These are phyloP conservation scores for Bidens hawaiensis DNA, from an alignment of 140 eudicot species.

Conservation along the genomic window DNA sequence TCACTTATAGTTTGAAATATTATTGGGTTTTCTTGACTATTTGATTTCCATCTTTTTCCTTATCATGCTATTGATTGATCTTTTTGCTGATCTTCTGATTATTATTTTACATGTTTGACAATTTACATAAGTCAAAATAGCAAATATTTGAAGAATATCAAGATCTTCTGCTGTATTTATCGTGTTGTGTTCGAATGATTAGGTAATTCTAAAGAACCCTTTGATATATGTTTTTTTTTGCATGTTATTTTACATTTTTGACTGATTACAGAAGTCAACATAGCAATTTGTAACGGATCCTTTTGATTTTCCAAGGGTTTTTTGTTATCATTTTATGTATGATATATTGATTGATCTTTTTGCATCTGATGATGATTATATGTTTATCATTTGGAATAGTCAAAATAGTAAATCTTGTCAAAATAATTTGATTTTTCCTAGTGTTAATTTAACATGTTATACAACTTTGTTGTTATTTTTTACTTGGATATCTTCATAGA, in stretches of 20 bases:
- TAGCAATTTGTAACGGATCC: background rate
- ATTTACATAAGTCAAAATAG: constrained; percentile 4
- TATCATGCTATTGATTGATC: background rate
- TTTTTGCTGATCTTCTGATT: constrained; percentile 14
- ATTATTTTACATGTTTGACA: constrained; percentile 12
- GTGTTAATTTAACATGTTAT: constrained; percentile 2
- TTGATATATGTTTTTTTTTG: background rate
- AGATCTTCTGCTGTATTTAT: constrained; percentile 13
- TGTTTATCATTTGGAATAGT: background rate
- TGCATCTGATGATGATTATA: background rate
- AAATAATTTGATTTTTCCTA: background rate
- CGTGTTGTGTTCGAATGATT: constrained; percentile 21
- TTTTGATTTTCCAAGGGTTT: background rate
- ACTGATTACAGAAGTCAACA: background rate
- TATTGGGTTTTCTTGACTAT: background rate
- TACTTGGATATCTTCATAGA: background rate
- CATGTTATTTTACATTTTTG: background rate
- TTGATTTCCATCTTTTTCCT: background rate
- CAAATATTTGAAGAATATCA: constrained; percentile 14
- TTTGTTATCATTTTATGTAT: background rate
- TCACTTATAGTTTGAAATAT: no score
- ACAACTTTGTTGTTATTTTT: constrained; percentile 1
- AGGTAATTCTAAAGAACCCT: background rate
- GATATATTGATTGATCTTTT: background rate
- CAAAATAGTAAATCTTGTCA: background rate